A percentile compares a stretch with the other conserved stretches of the same genome.
phyloP scores from a whole-genome alignment of 768 basidiomycete genomes.

The Boletus vermiculosoides region DNA sequence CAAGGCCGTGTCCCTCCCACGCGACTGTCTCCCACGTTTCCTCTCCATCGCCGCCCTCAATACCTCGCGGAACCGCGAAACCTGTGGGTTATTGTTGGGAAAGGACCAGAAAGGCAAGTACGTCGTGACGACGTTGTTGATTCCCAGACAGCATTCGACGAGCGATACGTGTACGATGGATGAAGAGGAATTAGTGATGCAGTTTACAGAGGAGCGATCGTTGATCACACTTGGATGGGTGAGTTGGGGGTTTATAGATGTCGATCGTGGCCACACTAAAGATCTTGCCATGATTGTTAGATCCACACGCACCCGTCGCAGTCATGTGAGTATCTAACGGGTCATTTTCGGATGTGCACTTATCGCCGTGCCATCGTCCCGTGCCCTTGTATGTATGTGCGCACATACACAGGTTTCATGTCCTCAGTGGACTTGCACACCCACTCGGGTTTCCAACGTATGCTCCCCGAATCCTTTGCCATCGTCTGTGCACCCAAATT shows the following conservation, averaged over 20 bases:
- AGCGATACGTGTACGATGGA: slow-evolving; percentile 93
- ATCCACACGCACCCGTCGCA: slow-evolving; percentile 94
- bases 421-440: slow-evolving; percentile 93
- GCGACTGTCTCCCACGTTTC: slow-evolving; percentile 73
- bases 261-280: not conserved
- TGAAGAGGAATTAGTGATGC: slow-evolving; percentile 81
- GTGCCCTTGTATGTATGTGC: not conserved
- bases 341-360: not conserved
- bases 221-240: slow-evolving; percentile 93
- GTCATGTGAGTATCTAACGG: slow-evolving; percentile 53
- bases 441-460: slow-evolving; percentile 83
- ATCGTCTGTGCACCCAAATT: slow-evolving; percentile 87
- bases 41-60: slow-evolving; percentile 75
- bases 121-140: slow-evolving; percentile 75
- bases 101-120: slow-evolving; percentile 57
- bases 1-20: slow-evolving; percentile 66
- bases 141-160: slow-evolving; percentile 87
- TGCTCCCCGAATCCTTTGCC: slow-evolving; percentile 90
- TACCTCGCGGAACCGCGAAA: slow-evolving; percentile 77
- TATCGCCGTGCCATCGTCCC: not conserved
- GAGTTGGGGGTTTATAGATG: slow-evolving; percentile 23
- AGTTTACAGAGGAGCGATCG: slow-evolving; percentile 78
- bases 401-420: slow-evolving; percentile 73
- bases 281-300: slow-evolving; percentile 36
- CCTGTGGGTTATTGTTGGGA: slow-evolving; percentile 84